Evolutionary conservation across 306 rosid species (phyloP), one percentile per base, ranked within the genome.

Genomic region (Inga laurina): DNA sequence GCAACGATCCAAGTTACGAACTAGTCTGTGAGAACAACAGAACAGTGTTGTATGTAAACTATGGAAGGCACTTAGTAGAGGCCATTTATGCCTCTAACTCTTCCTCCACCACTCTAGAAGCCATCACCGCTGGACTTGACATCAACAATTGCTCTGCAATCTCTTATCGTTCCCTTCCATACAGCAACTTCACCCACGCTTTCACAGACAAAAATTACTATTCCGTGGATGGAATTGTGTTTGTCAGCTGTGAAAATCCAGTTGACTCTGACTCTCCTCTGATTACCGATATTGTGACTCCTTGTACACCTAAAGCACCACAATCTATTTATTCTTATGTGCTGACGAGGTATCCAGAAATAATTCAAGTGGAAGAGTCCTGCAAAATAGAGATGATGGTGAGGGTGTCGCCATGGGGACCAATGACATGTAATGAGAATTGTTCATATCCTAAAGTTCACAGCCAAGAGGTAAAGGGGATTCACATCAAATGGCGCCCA

Each of bases 281-380:
- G 0, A 16, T 2, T 56, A 14, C 2, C 7, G 76, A 52, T 7
- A 14, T 52, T 8, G 12, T 22, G 1, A 13, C 43, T 11, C 43
- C 77, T 22, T 70, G 77, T 18, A 15, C 35, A 7, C 35, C 2
- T n/a, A 59, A 37, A 10, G 24, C 4, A 0, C 10, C 24, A 1
- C 2, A 49, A 35, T 13, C 5, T 6, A 41, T 5, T 18, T 10
- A 80, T 41, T 37, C 77, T 39, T 80, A 69, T 16, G 83, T 39
- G 72, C 14, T 80, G 51, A 10, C 32, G 1, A 0, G 30, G 37
- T 0, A 39, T 3, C 2, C 57, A 1, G 0, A 2, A 0, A 43
- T 70, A 2, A 4, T 3, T 4, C 21, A 51, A 10, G 69, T 79
- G 68, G 19, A 0, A 14, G 77, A 69, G 68, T 79, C 56, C 0